Evolutionary conservation across 208 protist genomes (phyloP).

Genomic region (Leishmania gerbilli): DNA sequence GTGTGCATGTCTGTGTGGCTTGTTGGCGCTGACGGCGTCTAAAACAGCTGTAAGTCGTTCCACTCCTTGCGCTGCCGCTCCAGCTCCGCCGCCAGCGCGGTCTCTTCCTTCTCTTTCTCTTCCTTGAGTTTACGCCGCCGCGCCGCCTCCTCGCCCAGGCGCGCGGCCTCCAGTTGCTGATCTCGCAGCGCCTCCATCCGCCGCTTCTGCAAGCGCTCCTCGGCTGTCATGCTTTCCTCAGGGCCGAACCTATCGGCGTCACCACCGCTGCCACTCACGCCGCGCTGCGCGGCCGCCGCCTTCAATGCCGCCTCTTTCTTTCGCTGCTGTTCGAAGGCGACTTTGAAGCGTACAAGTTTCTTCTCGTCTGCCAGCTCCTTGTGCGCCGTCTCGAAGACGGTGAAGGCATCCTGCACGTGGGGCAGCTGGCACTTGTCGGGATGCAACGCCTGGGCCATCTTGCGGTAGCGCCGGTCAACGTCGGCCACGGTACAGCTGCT

Average conservation of each 20-base stretch:
- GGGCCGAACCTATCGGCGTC: not conserved
- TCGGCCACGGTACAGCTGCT: conserved; percentile 63
- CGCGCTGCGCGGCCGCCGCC: conserved; percentile 28
- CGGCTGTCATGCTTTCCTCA: conserved; percentile 32
- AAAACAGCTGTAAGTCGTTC: conserved; percentile 75
- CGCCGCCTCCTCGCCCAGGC: conserved; percentile 76
- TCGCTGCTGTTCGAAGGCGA: conserved; percentile 60
- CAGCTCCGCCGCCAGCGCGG: conserved; percentile 63
- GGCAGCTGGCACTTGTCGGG: conserved; percentile 90
- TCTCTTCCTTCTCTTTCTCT: conserved; percentile 47
- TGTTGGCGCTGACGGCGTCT: not conserved
- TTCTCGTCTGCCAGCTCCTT: conserved; percentile 72
- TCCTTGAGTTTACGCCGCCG: conserved; percentile 63
- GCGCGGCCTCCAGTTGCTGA: conserved; percentile 75
- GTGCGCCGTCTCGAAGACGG: conserved; percentile 78
- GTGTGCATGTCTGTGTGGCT: not conserved
- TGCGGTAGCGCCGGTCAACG: conserved; percentile 70
- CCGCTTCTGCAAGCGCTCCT: conserved; percentile 56
- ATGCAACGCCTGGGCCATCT: conserved; percentile 85
- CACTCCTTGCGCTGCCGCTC: conserved; percentile 85
- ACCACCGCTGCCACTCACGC: not conserved
- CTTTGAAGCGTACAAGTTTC: conserved; percentile 67
- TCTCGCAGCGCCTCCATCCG: conserved; percentile 56
- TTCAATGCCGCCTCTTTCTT: conserved; percentile 48
- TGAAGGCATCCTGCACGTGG: conserved; percentile 77